A percentile compares a stretch with the other conserved stretches of the same genome.
These are phyloP conservation scores for Clonostachys rhizophaga DNA, from an alignment of 2,329 filamentous ascomycete genomes.

Conservation along the genomic window DNA sequence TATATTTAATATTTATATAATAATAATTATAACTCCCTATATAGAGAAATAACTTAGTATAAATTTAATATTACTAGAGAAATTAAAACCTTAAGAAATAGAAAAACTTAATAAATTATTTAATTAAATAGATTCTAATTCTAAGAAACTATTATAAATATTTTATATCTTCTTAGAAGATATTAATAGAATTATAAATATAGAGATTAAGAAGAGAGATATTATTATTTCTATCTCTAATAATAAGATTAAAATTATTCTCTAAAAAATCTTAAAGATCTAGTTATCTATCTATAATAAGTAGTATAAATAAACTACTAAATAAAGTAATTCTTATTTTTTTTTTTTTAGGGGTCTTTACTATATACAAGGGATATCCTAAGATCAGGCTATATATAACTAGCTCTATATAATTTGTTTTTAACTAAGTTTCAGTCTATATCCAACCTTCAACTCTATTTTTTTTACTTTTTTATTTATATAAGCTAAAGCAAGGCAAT, in stretches of 20 bases:
- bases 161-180: not conserved
- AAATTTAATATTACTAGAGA: not conserved
- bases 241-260: not conserved
- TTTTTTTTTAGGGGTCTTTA: too few species aligned
- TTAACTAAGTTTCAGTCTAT: too few species aligned
- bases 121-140: not conserved
- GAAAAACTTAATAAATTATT: not conserved
- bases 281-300: not conserved
- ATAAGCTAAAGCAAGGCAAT: too few species aligned
- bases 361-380: too few species aligned
- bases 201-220: not conserved
- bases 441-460: too few species aligned
- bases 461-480: too few species aligned
- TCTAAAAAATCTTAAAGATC: too few species aligned
- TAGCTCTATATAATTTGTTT: too few species aligned
- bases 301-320: not conserved
- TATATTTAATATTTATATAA: not conserved
- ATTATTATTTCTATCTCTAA: not conserved
- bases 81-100: not conserved
- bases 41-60: not conserved
- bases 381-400: too few species aligned
- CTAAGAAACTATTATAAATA: not conserved
- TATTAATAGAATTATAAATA: not conserved
- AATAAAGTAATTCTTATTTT: not conserved
- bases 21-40: not conserved